phyloP scores from a whole-genome alignment of 129 eudicot genomes.

The Kitagawia praeruptora region DNA sequence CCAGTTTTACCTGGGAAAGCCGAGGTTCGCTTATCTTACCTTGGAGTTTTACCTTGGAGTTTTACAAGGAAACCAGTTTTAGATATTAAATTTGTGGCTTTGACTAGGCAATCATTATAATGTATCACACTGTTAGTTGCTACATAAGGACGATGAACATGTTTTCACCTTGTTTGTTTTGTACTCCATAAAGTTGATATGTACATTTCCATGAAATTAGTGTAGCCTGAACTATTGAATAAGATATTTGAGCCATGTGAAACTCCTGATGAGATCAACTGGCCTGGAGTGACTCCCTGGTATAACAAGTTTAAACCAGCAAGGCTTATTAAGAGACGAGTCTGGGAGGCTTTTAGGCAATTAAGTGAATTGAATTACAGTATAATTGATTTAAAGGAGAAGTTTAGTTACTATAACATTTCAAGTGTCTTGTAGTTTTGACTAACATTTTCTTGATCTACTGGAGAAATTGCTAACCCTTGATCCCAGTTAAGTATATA shows the following conservation, averaged over 20 bases:
- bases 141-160: background rate
- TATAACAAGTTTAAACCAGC: background rate
- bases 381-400: background rate
- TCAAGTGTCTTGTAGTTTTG: constrained; percentile 38
- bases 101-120: background rate
- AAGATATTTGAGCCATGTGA: constrained; percentile 80
- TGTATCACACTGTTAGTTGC: background rate
- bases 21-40: constrained; percentile 29
- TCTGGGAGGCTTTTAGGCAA: constrained; percentile 81
- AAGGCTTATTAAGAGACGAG: constrained; percentile 64
- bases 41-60: background rate
- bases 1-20: constrained; percentile 57
- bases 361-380: constrained; percentile 25
- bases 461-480: constrained; percentile 84
- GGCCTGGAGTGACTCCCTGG: constrained; percentile 50
- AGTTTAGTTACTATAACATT: background rate
- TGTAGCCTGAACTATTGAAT: constrained; percentile 76
- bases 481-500: constrained; percentile 86
- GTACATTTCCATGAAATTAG: background rate
- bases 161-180: background rate
- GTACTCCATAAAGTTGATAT: background rate
- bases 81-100: background rate
- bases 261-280: constrained; percentile 68
- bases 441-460: constrained; percentile 73
- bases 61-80: too few relatives aligned